Evolutionary conservation across 208 protist species (phyloP).

Genomic region (Acanthamoeba castellanii): DNA sequence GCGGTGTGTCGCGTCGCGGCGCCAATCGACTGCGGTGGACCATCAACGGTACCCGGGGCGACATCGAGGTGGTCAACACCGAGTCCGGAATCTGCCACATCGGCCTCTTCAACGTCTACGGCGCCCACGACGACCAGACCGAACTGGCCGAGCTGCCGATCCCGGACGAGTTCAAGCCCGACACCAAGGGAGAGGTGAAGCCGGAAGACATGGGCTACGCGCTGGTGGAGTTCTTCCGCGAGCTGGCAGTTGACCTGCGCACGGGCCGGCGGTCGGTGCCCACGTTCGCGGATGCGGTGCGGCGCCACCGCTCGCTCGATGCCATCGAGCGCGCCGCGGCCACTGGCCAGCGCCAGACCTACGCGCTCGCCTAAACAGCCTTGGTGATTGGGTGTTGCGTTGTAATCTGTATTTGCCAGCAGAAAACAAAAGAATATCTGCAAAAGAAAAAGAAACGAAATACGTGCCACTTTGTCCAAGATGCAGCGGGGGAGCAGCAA

Average conservation of each 20-base stretch:
- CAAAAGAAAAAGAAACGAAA: no score
- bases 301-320: conserved; percentile 8
- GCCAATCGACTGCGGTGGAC: conserved; percentile 11
- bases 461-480: no score
- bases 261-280: background rate
- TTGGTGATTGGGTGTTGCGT: no score
- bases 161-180: background rate
- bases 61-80: conserved; percentile 15
- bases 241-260: background rate
- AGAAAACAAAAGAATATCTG: no score
- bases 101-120: conserved; percentile 3
- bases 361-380: background rate
- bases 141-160: conserved; percentile 24
- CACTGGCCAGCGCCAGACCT: background rate
- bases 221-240: background rate
- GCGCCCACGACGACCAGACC: conserved; percentile 14
- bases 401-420: no score
- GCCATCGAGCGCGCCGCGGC: conserved; percentile 31
- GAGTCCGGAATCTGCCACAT: background rate
- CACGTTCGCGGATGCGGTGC: background rate
- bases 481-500: no score
- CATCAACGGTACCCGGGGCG: conserved; percentile 28
- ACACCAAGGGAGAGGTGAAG: background rate
- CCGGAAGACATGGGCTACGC: background rate
- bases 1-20: background rate